Conservation (phyloP, 2,329 filamentous ascomycete genomes). For the Diaporthe ampelina region DNA sequence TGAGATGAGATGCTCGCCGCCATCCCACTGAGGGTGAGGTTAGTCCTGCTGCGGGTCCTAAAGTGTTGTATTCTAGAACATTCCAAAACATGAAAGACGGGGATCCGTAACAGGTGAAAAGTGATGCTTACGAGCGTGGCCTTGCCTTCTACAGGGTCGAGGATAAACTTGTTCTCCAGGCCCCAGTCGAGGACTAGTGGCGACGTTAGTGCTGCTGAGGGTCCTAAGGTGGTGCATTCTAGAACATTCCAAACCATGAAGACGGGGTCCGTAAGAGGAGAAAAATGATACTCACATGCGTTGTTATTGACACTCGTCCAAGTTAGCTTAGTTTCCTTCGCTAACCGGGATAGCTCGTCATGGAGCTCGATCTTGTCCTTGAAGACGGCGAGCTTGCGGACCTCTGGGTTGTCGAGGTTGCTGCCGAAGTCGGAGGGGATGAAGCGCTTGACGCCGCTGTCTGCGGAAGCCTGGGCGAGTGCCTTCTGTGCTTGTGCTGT, state of each 20-base stretch:
- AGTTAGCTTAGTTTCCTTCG: constrained; percentile 58
- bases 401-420: constrained; percentile 54
- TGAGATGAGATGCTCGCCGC: constrained; percentile 63
- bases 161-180: constrained; percentile 56
- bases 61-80: too few species aligned
- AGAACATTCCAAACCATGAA: too few species aligned
- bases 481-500: constrained; percentile 58
- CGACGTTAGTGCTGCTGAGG: too few species aligned
- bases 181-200: constrained; percentile 69
- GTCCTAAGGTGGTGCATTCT: too few species aligned
- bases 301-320: constrained; percentile 70
- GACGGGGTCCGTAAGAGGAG: too few species aligned
- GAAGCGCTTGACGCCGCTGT: constrained; percentile 71
- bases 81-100: too few species aligned
- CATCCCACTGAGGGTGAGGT: constrained; percentile 53
- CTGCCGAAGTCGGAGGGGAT: constrained; percentile 70
- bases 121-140: constrained; percentile 52
- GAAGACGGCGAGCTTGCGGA: constrained; percentile 64
- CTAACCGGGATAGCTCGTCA: constrained; percentile 57
- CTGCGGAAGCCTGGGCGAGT: constrained; percentile 69
- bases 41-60: too few species aligned
- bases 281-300: constrained; percentile 48
- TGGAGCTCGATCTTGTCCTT: constrained; percentile 60
- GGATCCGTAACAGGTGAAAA: too few species aligned
- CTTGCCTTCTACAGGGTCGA: constrained; percentile 58